Percentiles rank a stretch among this genome's conserved stretches.
Conservation (phyloP, 2,329 filamentous ascomycete species). For the Coniosporium tulheliwenetii region DNA sequence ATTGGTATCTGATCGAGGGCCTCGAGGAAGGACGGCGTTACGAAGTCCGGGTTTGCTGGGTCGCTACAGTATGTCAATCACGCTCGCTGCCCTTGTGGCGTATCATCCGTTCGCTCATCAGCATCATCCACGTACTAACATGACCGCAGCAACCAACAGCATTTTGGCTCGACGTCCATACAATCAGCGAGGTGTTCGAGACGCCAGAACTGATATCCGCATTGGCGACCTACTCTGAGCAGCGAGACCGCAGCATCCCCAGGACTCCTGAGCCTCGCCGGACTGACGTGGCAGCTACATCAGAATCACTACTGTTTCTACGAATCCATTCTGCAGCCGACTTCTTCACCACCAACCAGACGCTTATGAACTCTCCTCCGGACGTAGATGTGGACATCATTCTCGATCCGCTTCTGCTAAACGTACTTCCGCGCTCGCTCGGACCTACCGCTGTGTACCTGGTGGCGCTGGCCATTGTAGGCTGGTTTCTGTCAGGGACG, state of each 20-base stretch:
- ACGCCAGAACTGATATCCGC: conserved; percentile 48
- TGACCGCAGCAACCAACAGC: conserved; percentile 62
- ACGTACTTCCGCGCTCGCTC: conserved; percentile 65
- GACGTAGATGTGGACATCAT: conserved; percentile 66
- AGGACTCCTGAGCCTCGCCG: conserved; percentile 5
- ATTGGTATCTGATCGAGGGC: conserved; percentile 65
- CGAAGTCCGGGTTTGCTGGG: conserved; percentile 86
- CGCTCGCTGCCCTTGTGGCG: neutral
- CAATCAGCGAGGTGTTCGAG: conserved; percentile 44
- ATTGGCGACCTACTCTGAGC: conserved; percentile 44
- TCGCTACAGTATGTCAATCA: conserved; percentile 56
- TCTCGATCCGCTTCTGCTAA: conserved; percentile 71
- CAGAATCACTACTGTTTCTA: conserved; percentile 49
- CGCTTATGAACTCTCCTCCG: conserved; percentile 60
- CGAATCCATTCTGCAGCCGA: conserved; percentile 64
- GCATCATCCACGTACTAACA: conserved; percentile 1
- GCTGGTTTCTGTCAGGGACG: conserved; percentile 33
- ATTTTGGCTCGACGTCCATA: conserved; percentile 54
- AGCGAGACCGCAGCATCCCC: conserved; percentile 11
- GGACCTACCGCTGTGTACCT: conserved; percentile 58
- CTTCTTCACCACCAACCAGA: conserved; percentile 61
- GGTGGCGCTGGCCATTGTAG: conserved; percentile 37
- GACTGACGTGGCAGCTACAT: conserved; percentile 1
- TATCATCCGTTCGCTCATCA: neutral
- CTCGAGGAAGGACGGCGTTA: conserved; percentile 63